phyloP scores from a whole-genome alignment of 768 basidiomycete species.

The Antrodiella citrinella region DNA sequence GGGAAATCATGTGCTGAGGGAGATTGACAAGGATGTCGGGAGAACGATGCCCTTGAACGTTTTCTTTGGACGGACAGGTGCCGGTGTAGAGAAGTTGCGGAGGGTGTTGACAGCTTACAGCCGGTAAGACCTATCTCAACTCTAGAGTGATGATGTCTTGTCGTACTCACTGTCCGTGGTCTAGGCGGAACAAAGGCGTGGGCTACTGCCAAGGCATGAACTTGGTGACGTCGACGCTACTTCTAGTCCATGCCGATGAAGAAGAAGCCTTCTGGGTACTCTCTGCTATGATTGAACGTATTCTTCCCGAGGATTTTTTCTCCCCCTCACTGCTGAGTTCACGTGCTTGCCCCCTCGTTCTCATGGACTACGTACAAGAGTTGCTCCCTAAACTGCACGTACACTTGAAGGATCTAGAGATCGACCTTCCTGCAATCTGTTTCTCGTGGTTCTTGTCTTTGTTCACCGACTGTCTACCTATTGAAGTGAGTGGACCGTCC shows the following conservation, averaged over 20 bases:
- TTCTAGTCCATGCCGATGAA: conserved; percentile 89
- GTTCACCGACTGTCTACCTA: conserved; percentile 92
- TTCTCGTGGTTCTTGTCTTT: conserved; percentile 98
- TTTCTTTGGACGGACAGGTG: conserved; percentile 96
- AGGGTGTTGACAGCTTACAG: conserved; percentile 89
- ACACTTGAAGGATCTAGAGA: conserved; percentile 72
- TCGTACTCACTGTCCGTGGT: too few relatives aligned
- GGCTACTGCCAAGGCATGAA: conserved; percentile 98
- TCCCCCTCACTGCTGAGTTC: conserved; percentile 88
- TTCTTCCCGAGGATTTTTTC: conserved; percentile 90
- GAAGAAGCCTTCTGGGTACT: conserved; percentile 98
- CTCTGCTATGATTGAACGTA: conserved; percentile 77
- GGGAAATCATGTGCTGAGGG: conserved; percentile 45
- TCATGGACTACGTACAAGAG: conserved; percentile 82
- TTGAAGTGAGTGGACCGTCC: conserved; percentile 54
- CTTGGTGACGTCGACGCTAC: conserved; percentile 87
- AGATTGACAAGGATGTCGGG: conserved; percentile 96
- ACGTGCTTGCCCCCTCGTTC: conserved; percentile 86
- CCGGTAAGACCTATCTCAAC: conserved; percentile 59
- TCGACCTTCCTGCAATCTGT: conserved; percentile 90
- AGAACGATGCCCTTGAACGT: conserved; percentile 90
- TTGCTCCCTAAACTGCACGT: conserved; percentile 62
- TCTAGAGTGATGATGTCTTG: conserved; percentile 1
- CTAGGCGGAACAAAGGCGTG: conserved; percentile 82
- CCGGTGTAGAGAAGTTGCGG: conserved; percentile 85